Conservation (phyloP, 257 asterid species). For the Penstemon davidsonii region DNA sequence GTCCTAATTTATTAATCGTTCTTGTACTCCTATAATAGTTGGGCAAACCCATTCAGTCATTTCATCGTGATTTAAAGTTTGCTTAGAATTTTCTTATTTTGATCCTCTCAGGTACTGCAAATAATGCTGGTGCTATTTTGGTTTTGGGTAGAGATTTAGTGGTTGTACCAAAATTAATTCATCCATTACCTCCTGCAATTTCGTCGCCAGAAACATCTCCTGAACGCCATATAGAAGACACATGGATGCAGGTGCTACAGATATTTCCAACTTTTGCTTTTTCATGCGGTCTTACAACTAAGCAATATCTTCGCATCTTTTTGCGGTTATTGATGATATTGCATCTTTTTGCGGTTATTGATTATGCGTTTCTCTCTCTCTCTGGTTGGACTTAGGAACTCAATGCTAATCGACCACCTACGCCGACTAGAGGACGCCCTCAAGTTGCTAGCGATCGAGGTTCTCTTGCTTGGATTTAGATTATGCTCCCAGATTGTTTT, state of each 20-base stretch:
- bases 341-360: constrained; percentile 3
- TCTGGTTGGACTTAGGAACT: constrained; percentile 63
- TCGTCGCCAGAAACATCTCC: constrained; percentile 92
- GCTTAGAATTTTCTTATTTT: not conserved
- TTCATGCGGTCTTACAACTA: not conserved
- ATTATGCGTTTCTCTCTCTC: constrained; percentile 1
- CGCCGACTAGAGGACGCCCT: constrained; percentile 98
- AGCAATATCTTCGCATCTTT: not conserved
- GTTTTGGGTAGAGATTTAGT: constrained; percentile 98
- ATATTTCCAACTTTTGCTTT: constrained; percentile 23
- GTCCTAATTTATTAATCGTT: constrained; percentile 18
- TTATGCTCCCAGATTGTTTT: constrained; percentile 42
- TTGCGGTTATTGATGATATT: constrained; percentile 16
- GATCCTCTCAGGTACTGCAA: constrained; percentile 73
- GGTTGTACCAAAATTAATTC: constrained; percentile 93
- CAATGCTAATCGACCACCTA: constrained; percentile 95
- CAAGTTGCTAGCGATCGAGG: constrained; percentile 87
- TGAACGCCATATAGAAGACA: constrained; percentile 77
- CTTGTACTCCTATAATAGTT: not conserved
- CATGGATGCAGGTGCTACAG: constrained; percentile 90
- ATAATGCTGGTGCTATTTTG: constrained; percentile 97
- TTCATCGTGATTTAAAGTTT: constrained; percentile 2
- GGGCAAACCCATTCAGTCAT: not conserved
- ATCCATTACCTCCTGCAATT: constrained; percentile 88
- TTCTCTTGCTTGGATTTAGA: constrained; percentile 94